These are phyloP conservation scores for Neopestalotiopsis rosae DNA, from an alignment of 2,329 filamentous ascomycete species.

Conservation along the genomic window DNA sequence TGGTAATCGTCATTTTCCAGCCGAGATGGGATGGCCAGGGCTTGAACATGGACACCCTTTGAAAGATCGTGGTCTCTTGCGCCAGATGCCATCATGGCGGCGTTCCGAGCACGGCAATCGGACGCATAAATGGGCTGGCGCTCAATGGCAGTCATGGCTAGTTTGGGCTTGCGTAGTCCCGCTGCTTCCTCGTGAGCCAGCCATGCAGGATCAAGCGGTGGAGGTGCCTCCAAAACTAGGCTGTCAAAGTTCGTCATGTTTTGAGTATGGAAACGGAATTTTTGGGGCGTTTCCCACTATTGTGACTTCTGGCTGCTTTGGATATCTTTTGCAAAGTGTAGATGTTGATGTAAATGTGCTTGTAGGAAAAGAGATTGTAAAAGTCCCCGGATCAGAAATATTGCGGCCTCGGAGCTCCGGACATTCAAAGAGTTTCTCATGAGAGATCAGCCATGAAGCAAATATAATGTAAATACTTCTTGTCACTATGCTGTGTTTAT, in stretches of 20 bases:
- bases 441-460: neutral
- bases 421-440: neutral
- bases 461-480: neutral
- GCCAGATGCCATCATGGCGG: slow-evolving; percentile 40
- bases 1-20: slow-evolving; percentile 33
- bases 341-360: neutral
- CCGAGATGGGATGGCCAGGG: slow-evolving; percentile 37
- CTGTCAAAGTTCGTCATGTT: slow-evolving; percentile 2
- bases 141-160: slow-evolving; percentile 31
- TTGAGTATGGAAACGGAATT: neutral
- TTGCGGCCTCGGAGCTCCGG: neutral
- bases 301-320: neutral
- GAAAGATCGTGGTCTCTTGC: slow-evolving; percentile 43
- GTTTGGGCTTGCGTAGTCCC: slow-evolving; percentile 33
- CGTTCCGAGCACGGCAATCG: slow-evolving; percentile 44
- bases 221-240: slow-evolving; percentile 38
- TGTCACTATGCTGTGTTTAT: neutral
- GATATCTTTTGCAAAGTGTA: neutral
- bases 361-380: neutral
- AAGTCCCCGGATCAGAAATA: neutral
- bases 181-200: slow-evolving; percentile 41
- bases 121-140: slow-evolving; percentile 47
- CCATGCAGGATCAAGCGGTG: slow-evolving; percentile 47
- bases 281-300: neutral
- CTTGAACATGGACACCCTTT: slow-evolving; percentile 35